Conservation (phyloP, 257 asterid species). For the Solanum ahanhuiri region DNA sequence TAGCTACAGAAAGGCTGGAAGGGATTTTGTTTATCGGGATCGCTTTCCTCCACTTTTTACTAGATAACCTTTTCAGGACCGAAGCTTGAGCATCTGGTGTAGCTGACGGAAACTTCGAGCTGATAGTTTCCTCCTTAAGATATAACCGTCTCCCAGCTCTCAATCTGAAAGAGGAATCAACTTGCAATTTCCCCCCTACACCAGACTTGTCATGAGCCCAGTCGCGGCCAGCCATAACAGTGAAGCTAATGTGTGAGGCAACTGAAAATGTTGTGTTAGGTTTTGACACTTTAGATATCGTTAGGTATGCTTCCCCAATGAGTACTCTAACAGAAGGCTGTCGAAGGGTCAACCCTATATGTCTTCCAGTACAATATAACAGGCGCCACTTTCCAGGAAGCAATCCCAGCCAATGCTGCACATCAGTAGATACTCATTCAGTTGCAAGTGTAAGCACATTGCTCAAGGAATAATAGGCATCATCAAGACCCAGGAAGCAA, state of each 20-base stretch:
- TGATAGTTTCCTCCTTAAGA: conserved; percentile 38
- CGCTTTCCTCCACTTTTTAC: conserved; percentile 67
- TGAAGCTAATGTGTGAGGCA: conserved; percentile 55
- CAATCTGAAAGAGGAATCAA: conserved; percentile 38
- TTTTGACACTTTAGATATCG: conserved; percentile 37
- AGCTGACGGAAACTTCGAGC: conserved; percentile 15
- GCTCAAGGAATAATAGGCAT: background rate
- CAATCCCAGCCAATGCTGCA: conserved; percentile 71
- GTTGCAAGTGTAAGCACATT: background rate
- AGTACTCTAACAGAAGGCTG: conserved; percentile 66
- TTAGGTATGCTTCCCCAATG: conserved; percentile 59
- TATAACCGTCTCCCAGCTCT: conserved; percentile 83
- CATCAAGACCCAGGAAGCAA: background rate
- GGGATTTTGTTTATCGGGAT: conserved; percentile 61
- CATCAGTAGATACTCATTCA: background rate
- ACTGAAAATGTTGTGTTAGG: conserved; percentile 48
- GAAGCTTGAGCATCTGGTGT: conserved; percentile 35
- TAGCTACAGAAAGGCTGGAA: conserved; percentile 72
- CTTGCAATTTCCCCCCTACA: conserved; percentile 40
- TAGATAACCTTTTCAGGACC: conserved; percentile 37
- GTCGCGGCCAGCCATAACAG: conserved; percentile 37
- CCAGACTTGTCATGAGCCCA: conserved; percentile 91
- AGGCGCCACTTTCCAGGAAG: conserved; percentile 97
- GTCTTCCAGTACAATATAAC: conserved; percentile 78
- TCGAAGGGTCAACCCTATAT: conserved; percentile 77